Base-by-base conservation (phyloP, 163 green algal genomes). In the Scenedesmus sp. region DNA sequence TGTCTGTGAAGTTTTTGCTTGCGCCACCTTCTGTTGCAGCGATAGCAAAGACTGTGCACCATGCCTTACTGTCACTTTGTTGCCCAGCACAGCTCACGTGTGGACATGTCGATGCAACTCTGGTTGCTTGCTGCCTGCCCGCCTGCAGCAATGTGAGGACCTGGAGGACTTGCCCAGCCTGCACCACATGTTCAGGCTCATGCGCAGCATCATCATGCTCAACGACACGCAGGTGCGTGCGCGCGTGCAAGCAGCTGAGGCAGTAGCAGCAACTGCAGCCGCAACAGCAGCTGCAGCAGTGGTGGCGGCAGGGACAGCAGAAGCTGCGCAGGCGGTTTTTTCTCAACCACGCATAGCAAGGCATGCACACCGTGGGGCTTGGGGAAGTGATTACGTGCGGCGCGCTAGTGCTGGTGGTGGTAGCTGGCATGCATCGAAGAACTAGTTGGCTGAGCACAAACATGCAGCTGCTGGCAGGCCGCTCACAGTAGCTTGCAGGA, bases 141-240 rank as follows among this genome's bases (percentile, higher is more conserved):
- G 59, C 13, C 23, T 91, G 91, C 94, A 98, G 95, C 94, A 96
- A 93, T 98, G 95, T 76, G 98, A 99, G 93, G 98, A 99, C 92
- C 76, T 99, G 89, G 98, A 99, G 92, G 97, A 99, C 88, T 88
- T 66, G n/a, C 94, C 97, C 54, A 93, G 92, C 16, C 92, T 99
- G 90, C 76, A 89, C 23, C 93, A 96, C 67, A 90, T 98, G 87
- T 97, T 97, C 93, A 60, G 82, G n/a, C 93, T 98, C 34, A 93
- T 99, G 73, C 95, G 95, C 67, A 93, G 91, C 57, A 92, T 96
- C 20, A 97, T 99, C 87, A 96, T 99, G 95, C 95, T 99, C 57
- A 99, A 99, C 91, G 98, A 99, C 94, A 96, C 95, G 23, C 86
- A 91, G 87, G 87, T 91, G 57, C 46, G 86, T 60, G 81, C 46